Evolutionary conservation across 441 rosid species (phyloP).

Genomic region (Aquilaria agallochum): DNA sequence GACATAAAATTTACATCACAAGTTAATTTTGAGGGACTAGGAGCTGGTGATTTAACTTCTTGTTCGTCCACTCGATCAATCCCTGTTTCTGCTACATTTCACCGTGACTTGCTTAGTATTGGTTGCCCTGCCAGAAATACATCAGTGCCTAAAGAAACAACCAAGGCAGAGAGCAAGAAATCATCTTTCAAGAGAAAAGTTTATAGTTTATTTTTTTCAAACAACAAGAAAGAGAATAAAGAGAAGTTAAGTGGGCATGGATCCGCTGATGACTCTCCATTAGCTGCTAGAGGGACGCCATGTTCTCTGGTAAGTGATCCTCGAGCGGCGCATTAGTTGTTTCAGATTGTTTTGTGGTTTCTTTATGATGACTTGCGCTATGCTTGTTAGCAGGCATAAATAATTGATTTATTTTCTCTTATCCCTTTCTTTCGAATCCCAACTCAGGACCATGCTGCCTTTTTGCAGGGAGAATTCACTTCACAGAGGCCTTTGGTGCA

Average conservation of each 20-base stretch:
- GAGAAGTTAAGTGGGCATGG: slow-evolving; percentile 41
- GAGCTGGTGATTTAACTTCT: slow-evolving; percentile 49
- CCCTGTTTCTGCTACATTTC: slow-evolving; percentile 45
- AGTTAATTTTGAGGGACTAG: slow-evolving; percentile 16
- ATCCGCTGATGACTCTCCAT: slow-evolving; percentile 27
- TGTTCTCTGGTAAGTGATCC: slow-evolving; percentile 20
- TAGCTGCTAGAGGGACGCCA: slow-evolving; percentile 24
- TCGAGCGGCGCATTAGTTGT: slow-evolving; percentile 5
- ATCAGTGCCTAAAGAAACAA: slow-evolving; percentile 37
- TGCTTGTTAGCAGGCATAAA: slow-evolving; percentile 24
- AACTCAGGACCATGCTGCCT: background rate
- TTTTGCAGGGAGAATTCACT: slow-evolving; percentile 44
- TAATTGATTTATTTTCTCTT: slow-evolving; percentile 4
- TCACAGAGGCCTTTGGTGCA: slow-evolving; percentile 34
- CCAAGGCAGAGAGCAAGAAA: slow-evolving; percentile 41
- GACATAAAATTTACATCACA: slow-evolving; percentile 29
- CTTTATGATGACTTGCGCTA: slow-evolving; percentile 29
- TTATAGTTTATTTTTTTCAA: slow-evolving; percentile 67
- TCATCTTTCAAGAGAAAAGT: slow-evolving; percentile 65
- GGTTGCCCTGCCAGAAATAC: slow-evolving; percentile 30
- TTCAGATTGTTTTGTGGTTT: slow-evolving; percentile 24
- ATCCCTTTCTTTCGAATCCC: too few species aligned
- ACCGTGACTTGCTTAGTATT: slow-evolving; percentile 33
- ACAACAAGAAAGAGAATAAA: slow-evolving; percentile 51
- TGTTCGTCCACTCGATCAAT: slow-evolving; percentile 50